These are phyloP conservation scores for Hypoxylon sp. DNA, from an alignment of 2,329 filamentous ascomycete genomes.

Conservation along the genomic window DNA sequence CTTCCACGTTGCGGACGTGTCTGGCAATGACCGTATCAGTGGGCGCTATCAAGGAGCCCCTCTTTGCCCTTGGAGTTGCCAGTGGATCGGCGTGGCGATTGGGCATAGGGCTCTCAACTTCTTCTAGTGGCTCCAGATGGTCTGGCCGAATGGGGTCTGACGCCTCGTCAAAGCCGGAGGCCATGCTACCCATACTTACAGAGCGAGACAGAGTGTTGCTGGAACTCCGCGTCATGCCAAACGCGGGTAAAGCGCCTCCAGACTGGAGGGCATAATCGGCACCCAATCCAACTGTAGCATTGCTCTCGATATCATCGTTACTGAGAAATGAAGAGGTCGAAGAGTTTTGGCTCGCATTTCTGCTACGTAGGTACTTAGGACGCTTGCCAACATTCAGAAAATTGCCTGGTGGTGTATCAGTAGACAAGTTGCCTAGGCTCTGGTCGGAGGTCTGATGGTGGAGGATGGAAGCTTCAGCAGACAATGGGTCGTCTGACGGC, in stretches of 20 bases:
- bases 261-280: conserved; percentile 87
- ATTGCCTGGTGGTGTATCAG: conserved; percentile 62
- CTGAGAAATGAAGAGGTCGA: conserved; percentile 71
- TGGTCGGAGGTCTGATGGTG: conserved; percentile 53
- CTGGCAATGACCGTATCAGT: conserved; percentile 91
- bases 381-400: conserved; percentile 61
- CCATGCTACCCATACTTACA: conserved; percentile 90
- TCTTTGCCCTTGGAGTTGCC: conserved; percentile 77
- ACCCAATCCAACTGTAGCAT: conserved; percentile 74
- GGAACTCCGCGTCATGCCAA: conserved; percentile 62
- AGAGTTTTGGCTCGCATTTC: conserved; percentile 69
- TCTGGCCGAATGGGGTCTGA: conserved; percentile 59
- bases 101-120: conserved; percentile 57
- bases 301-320: conserved; percentile 76
- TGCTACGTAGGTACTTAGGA: conserved; percentile 70
- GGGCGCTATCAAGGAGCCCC: conserved; percentile 70
- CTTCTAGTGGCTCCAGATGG: conserved; percentile 64
- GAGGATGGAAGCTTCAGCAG: conserved; percentile 46
- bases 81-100: conserved; percentile 62
- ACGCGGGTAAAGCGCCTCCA: conserved; percentile 76
- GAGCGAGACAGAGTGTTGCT: conserved; percentile 76
- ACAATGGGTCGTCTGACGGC: conserved; percentile 49
- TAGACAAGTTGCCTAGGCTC: conserved; percentile 49
- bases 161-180: conserved; percentile 76
- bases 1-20: conserved; percentile 89